These are phyloP conservation scores for Sodiomyces alkalinus DNA, from an alignment of 2,329 filamentous ascomycete species.

Conservation along the genomic window DNA sequence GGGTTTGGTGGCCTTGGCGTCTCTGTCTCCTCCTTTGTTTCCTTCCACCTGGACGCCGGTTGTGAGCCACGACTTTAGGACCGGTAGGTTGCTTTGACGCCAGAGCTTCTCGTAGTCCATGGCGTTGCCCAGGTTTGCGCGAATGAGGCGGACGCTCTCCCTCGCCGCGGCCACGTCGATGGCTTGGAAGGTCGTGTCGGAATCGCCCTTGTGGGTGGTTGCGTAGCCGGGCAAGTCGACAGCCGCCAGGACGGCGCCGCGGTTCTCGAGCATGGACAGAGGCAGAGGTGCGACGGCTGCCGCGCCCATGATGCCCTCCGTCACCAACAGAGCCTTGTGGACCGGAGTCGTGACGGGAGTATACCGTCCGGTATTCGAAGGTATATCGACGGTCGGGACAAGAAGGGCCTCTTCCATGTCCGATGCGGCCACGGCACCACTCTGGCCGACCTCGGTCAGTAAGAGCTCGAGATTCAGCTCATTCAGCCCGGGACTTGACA, in stretches of 20 bases:
- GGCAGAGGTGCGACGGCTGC: conserved; percentile 33
- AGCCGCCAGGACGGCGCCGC: conserved; percentile 33
- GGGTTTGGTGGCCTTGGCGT: conserved; percentile 42
- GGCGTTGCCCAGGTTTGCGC: conserved; percentile 54
- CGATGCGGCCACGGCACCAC: conserved; percentile 20
- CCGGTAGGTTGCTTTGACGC: conserved; percentile 55
- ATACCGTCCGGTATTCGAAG: conserved; percentile 46
- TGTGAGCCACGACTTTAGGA: conserved; percentile 51
- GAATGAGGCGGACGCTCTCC: conserved; percentile 50
- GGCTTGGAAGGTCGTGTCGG: conserved; percentile 29
- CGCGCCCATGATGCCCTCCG: conserved; percentile 55
- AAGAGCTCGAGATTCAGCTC: conserved; percentile 50
- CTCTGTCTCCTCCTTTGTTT: too few species aligned
- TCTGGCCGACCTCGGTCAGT: conserved; percentile 31
- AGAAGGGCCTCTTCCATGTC: conserved; percentile 50
- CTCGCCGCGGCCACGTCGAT: conserved; percentile 51
- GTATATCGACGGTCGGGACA: conserved; percentile 61
- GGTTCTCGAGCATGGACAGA: conserved; percentile 22
- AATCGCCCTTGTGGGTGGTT: conserved; percentile 17
- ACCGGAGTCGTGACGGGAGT: conserved; percentile 66
- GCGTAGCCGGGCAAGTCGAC: conserved; percentile 40
- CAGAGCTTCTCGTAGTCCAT: conserved; percentile 59
- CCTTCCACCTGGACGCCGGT: conserved; percentile 22
- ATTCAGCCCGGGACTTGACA: conserved; percentile 48
- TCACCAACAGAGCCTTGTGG: conserved; percentile 64